Evolutionary conservation across 1,284 basidiomycete genomes (phyloP), one percentile per base, ranked within the genome.

Genomic region (Austroboletus niveus): DNA sequence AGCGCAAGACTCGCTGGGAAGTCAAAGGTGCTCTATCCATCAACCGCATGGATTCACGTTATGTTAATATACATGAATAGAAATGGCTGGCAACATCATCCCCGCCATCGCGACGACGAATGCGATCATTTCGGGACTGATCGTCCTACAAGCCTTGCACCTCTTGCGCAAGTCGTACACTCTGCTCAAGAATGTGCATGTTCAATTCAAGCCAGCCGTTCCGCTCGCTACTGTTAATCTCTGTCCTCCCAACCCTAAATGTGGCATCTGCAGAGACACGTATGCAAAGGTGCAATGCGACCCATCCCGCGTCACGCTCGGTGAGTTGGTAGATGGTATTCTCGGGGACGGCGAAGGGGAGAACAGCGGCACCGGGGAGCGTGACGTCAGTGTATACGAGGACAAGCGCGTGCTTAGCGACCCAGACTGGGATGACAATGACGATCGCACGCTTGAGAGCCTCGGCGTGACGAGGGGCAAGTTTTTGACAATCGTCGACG

Each of bases 31-130:
- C 12, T 2, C 15, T 20, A 12, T 35, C 15, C 40, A 11, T 22
- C 32, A 40, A 20, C 2, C 31, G 2, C 31, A 24, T 49, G 5
- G 27, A 29, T 48, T 39, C 17, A 44, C 31, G 2, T 22, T 41
- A 9, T 34, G 7, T 36, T 54, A 42, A 51, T 4, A 9, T 44
- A n/a, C 17, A 20, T 12, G 1, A 11, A 20, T 29, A 94, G 94
- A 98, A 74, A 98, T 98, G 92, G 97, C 97, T 0, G 96, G 97
- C 11, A 99, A 99, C 73, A 99, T 99, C 68, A 98, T 97, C 56
- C 97, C 97, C 1, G 97, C 97, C 2, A 98, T 99, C 60, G 97
- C 97, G 2, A 98, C 97, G 0, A 99, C 97, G 8, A 99, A 99
- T 69, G 97, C 97, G 12, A 92, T 99, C 69, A 86, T 98, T 57